Evolutionary conservation across 2,329 filamentous ascomycete species (phyloP).

Genomic region (Drechslera avenae): DNA sequence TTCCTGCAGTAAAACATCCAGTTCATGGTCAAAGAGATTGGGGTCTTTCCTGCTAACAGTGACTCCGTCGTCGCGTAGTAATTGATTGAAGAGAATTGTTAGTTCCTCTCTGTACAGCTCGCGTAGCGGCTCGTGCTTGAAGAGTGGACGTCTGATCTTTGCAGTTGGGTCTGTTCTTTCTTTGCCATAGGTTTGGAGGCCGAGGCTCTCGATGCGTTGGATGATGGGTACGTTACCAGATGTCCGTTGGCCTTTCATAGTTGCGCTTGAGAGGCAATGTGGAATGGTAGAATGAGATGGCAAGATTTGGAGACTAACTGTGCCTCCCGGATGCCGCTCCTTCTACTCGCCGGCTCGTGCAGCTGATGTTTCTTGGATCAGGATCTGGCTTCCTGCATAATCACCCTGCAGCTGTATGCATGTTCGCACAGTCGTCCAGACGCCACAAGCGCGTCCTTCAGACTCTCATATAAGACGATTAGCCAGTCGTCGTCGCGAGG

Average conservation of each 20-base stretch:
- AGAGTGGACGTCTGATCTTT: background rate
- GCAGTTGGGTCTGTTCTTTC: background rate
- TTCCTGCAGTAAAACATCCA: slow-evolving; percentile 13
- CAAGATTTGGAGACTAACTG: too few relatives aligned
- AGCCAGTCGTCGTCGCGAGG: too few relatives aligned
- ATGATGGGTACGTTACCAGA: background rate
- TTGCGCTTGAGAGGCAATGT: too few relatives aligned
- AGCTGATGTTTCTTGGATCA: too few relatives aligned
- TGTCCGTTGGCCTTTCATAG: background rate
- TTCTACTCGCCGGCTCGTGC: too few relatives aligned
- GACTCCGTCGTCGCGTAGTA: slow-evolving; percentile 10
- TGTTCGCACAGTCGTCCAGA: too few relatives aligned
- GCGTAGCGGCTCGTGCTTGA: slow-evolving; percentile 8
- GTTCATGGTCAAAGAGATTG: slow-evolving; percentile 17
- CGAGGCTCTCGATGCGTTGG: background rate
- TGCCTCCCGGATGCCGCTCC: too few relatives aligned
- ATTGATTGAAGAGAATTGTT: slow-evolving; percentile 11
- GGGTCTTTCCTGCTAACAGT: slow-evolving; percentile 12
- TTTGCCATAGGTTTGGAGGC: background rate
- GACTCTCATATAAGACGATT: too few relatives aligned
- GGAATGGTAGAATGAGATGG: too few relatives aligned
- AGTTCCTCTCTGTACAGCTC: slow-evolving; percentile 15
- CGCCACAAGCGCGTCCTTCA: too few relatives aligned
- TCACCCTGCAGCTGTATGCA: too few relatives aligned
- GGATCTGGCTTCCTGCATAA: too few relatives aligned